Evolutionary conservation across 179 eudicot genomes (phyloP), one percentile per base, ranked within the genome.

Genomic region (Camellia oleifera): DNA sequence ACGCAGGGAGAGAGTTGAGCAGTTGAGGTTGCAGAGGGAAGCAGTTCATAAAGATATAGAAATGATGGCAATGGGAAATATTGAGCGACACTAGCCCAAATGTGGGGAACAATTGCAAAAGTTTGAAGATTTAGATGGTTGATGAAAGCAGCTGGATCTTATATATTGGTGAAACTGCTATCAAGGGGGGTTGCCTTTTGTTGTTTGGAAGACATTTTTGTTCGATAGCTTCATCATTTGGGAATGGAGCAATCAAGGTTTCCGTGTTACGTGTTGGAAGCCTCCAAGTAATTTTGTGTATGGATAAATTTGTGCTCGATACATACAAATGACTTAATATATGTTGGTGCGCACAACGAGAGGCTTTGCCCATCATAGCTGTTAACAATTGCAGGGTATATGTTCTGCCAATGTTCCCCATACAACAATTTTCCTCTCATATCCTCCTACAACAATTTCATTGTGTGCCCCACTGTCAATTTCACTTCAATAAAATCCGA

Each of bases 1-100:
- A 18, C 90, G 88, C 80, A 78, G 67, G 85, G 73, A 84, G 68
- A 87, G 93, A 79, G 84, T 77, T 52, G 92, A 91, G 76, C 85
- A 83, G 50, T 64, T 87, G 85, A 88, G 84, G 81, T 73, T 77
- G 79, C 79, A 82, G 54, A 89, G 83, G 74, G 90, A 88, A 78
- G 81, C 77, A 63, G 63, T 84, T 80, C 50, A 82, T 76, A 88
- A 91, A 66, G 90, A 91, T 75, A 76, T 80, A 86, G 89, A 92
- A 61, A 50, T 75, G 80, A 72, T 85, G 88, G 83, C 87, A 18
- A 46, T 13, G 62, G 60, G 78, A 72, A 81, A 71, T 69, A 69
- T 56, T 17, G 84, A 72, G 69, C 7, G 58, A 4, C 65, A 50
- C 46, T 42, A 48, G 69, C 7, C 14, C 17, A 73, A 74, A 14